phyloP scores from a whole-genome alignment of 2,329 filamentous ascomycete genomes.

The Alternaria gaisen region DNA sequence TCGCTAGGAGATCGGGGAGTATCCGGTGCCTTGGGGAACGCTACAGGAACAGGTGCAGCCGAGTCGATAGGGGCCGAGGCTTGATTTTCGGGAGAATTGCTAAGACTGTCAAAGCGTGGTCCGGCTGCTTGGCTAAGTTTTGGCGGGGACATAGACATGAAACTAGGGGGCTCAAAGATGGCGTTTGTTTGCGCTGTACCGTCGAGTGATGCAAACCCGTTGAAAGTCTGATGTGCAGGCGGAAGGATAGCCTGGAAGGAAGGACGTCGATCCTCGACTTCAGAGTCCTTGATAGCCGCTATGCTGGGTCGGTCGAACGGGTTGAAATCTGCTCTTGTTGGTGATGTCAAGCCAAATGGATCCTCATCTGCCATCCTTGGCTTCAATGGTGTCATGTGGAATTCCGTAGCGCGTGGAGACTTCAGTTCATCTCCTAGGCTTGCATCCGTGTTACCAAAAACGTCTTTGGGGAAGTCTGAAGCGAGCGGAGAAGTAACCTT shows the following conservation, averaged over 20 bases:
- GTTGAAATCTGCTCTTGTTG: constrained; percentile 54
- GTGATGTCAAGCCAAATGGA: constrained; percentile 51
- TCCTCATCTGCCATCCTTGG: constrained; percentile 45
- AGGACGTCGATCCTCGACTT: constrained; percentile 41
- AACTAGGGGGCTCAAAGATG: constrained; percentile 20
- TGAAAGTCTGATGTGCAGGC: constrained; percentile 44
- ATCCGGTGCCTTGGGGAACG: constrained; percentile 25
- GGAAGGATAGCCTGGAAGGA: constrained; percentile 50
- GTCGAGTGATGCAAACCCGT: constrained; percentile 49
- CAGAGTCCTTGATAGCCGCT: constrained; percentile 24
- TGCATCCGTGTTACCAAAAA: constrained; percentile 36
- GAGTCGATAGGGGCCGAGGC: constrained; percentile 19
- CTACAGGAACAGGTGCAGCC: constrained; percentile 12
- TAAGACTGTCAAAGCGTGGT: constrained; percentile 37
- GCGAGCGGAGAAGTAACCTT: constrained; percentile 52
- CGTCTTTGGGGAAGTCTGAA: constrained; percentile 47
- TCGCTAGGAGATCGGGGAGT: constrained; percentile 27
- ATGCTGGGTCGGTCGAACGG: constrained; percentile 35
- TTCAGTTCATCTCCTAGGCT: constrained; percentile 49
- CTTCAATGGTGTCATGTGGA: constrained; percentile 51
- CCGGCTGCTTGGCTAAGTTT: constrained; percentile 20
- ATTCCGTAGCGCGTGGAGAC: constrained; percentile 47
- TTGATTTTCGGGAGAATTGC: constrained; percentile 29
- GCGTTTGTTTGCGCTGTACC: constrained; percentile 42
- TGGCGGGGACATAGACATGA: constrained; percentile 20